Percentiles rank a stretch among this genome's conserved stretches.
Evolutionary conservation across 805 yeast species (phyloP).

Genomic region (Kluyveromyces lactis): DNA sequence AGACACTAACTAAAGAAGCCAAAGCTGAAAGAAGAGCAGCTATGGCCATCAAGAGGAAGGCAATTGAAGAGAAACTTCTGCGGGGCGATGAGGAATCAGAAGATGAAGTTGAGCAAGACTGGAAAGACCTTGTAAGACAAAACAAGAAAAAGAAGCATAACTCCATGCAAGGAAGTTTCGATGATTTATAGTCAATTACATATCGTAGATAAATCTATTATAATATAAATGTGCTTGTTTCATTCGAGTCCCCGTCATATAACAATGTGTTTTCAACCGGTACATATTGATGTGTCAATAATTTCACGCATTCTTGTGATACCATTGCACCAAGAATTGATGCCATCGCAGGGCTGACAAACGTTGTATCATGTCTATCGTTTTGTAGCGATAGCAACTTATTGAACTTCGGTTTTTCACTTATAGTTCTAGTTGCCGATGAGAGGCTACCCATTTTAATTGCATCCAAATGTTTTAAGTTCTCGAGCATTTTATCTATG

Average conservation of each 20-base stretch:
- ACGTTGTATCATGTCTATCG: conserved; percentile 15
- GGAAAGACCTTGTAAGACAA: conserved; percentile 75
- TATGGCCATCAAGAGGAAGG: conserved; percentile 45
- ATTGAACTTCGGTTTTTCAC: conserved; percentile 19
- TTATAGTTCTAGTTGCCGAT: too few species aligned
- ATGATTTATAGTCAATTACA: conserved; percentile 34
- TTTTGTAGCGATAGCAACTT: conserved; percentile 35
- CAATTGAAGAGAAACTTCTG: conserved; percentile 43
- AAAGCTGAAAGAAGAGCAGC: conserved; percentile 60
- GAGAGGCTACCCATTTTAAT: too few species aligned
- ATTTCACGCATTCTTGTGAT: conserved; percentile 75
- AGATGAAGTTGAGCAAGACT: conserved; percentile 53
- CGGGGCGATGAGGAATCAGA: conserved; percentile 32
- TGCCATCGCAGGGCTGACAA: conserved; percentile 41
- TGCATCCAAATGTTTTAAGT: too few species aligned
- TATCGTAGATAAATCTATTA: neutral
- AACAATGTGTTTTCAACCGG: conserved; percentile 65
- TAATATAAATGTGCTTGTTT: too few species aligned
- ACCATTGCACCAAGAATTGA: conserved; percentile 78
- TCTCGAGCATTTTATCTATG: too few species aligned
- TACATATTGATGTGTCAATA: conserved; percentile 68
- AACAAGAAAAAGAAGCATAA: conserved; percentile 44
- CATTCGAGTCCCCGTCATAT: conserved; percentile 62
- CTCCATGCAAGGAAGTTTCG: conserved; percentile 51
- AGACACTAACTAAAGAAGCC: conserved; percentile 51